phyloP scores from a whole-genome alignment of 164 flowering plant genomes.

The Vitis rotundifolia region DNA sequence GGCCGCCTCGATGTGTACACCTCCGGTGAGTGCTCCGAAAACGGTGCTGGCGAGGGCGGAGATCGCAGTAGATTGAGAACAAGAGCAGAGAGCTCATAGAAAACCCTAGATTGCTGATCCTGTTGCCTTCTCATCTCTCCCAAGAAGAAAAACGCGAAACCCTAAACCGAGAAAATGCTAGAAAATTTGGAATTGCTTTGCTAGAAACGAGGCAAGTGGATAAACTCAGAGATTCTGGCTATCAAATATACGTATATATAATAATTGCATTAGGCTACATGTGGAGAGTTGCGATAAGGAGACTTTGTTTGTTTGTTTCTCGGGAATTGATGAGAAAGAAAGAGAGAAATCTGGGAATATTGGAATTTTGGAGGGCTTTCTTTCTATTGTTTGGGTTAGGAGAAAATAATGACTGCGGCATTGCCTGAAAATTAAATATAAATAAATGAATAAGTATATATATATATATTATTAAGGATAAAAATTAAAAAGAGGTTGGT shows the following conservation, averaged over 20 bases:
- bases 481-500: background rate
- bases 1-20: constrained; percentile 15
- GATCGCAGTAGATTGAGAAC: constrained; percentile 59
- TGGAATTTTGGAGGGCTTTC: background rate
- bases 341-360: constrained; percentile 6
- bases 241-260: background rate
- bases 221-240: constrained; percentile 19
- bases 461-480: background rate
- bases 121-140: constrained; percentile 40
- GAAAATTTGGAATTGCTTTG: background rate
- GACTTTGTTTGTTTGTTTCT: constrained; percentile 20
- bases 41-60: constrained; percentile 43
- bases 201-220: constrained; percentile 42
- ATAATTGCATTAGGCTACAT: background rate
- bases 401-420: background rate
- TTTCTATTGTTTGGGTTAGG: background rate
- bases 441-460: too few species aligned
- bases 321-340: constrained; percentile 8
- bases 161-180: background rate
- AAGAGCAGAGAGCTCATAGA: constrained; percentile 72
- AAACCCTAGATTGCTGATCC: constrained; percentile 60
- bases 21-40: constrained; percentile 26
- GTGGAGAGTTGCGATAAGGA: constrained; percentile 14
- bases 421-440: too few species aligned
- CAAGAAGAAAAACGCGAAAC: too few species aligned